Evolutionary conservation across 2,329 filamentous ascomycete genomes (phyloP).

Genomic region (Domatiomyces globalis): DNA sequence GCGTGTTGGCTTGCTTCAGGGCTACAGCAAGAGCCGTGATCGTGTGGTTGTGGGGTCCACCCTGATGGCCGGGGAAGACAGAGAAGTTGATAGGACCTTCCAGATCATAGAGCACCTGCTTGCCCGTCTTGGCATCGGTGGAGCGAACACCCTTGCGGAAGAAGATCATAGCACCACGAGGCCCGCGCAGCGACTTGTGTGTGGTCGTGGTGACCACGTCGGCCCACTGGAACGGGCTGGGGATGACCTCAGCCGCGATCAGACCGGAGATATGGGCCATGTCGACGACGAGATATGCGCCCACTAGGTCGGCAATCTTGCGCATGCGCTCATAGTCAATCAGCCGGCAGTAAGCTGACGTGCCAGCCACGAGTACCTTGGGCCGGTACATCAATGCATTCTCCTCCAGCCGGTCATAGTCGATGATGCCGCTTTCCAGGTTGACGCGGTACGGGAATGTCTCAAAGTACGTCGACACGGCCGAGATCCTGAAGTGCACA

Average conservation of each 20-base stretch:
- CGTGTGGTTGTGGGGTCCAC: slow-evolving; percentile 98
- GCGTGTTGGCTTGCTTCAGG: slow-evolving; percentile 77
- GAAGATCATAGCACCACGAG: slow-evolving; percentile 99
- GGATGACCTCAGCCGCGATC: slow-evolving; percentile 82
- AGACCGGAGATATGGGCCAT: slow-evolving; percentile 99
- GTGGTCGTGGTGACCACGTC: slow-evolving; percentile 98
- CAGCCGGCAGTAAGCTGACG: slow-evolving; percentile 92
- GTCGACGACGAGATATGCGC: slow-evolving; percentile 88
- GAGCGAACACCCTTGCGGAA: slow-evolving; percentile 93
- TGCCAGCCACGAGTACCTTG: slow-evolving; percentile 91
- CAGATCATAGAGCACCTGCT: slow-evolving; percentile 80
- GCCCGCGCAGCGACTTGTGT: slow-evolving; percentile 96
- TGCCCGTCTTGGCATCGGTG: slow-evolving; percentile 78
- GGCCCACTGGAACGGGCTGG: slow-evolving; percentile 79
- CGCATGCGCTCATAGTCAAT: slow-evolving; percentile 97
- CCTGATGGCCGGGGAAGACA: slow-evolving; percentile 97
- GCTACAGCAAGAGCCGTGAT: slow-evolving; percentile 94
- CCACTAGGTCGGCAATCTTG: slow-evolving; percentile 83
- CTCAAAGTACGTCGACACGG: slow-evolving; percentile 97
- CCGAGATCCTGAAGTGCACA: slow-evolving; percentile 50
- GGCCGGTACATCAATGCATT: slow-evolving; percentile 84
- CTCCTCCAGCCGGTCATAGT: slow-evolving; percentile 87
- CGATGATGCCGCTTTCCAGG: slow-evolving; percentile 73
- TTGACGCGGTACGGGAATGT: slow-evolving; percentile 87
- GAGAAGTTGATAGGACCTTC: slow-evolving; percentile 97